Evolutionary conservation across 192 early-diverging fungal genomes (phyloP).

Genomic region (Powellomyces hirtus): DNA sequence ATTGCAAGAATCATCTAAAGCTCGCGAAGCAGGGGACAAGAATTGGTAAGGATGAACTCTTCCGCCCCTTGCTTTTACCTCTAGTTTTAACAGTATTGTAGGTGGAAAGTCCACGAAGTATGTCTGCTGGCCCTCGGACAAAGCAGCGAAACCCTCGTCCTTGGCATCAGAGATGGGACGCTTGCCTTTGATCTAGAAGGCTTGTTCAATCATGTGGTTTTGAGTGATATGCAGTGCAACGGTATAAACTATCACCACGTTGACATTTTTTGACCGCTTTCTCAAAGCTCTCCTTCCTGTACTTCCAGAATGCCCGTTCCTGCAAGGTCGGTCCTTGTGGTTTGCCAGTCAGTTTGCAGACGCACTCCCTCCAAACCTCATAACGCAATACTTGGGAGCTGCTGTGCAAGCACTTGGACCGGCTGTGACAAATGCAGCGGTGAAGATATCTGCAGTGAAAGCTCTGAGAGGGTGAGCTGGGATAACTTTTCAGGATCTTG

Average conservation of each 20-base stretch:
- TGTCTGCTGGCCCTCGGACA: constrained; percentile 75
- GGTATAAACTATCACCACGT: too few species aligned
- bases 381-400: constrained; percentile 72
- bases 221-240: constrained; percentile 60
- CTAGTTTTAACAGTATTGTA: neutral
- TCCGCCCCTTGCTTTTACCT: neutral
- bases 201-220: constrained; percentile 79
- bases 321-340: constrained; percentile 87
- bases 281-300: too few species aligned
- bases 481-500: neutral
- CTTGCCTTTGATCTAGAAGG: constrained; percentile 66
- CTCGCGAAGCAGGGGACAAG: constrained; percentile 6
- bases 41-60: neutral
- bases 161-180: constrained; percentile 43
- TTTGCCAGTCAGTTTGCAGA: constrained; percentile 80
- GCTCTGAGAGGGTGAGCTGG: constrained; percentile 58
- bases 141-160: constrained; percentile 56
- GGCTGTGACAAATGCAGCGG: constrained; percentile 51
- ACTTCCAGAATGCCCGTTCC: constrained; percentile 75
- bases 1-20: constrained; percentile 6
- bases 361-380: constrained; percentile 64
- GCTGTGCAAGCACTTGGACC: constrained; percentile 67
- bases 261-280: neutral
- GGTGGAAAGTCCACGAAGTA: constrained; percentile 90
- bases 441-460: constrained; percentile 68